Evolutionary conservation across 352 stramenopile species (phyloP), one percentile per base, ranked within the genome.

Genomic region (Globisporangium cederbergense): DNA sequence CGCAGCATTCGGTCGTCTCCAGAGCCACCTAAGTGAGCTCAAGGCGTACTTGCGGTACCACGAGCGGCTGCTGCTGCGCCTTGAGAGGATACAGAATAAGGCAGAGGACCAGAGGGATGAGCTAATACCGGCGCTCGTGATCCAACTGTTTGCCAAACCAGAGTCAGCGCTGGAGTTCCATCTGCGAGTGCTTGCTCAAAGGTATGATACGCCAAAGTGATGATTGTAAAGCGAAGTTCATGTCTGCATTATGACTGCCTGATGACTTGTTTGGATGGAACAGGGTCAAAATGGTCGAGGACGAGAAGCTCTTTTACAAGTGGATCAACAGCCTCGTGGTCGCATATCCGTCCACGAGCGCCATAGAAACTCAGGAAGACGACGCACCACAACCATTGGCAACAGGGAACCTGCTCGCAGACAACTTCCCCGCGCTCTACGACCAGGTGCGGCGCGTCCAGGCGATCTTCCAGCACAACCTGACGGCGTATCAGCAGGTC

Each of bases 221-320:
- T n/a, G 53, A 34, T 25, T 25, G 22, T 25, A 25, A 25, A 25
- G 22, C 22, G 20, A 46, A 47, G 25, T 14, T 18, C 14, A 22
- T 40, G 28, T 20, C 45, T 13, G 20, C 1, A 30, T 20, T 4
- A 22, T 30, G 20, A n/a, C 0, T 64, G 16, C 10, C 6, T 42
- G 36, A 16, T 55, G 22, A 36, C 18, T 45, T 25, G 9, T n/a
- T 34, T 32, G 22, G n/a, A 18, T 49, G 57, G n/a, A n/a, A 25
- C 50, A 85, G 75, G 34, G 42, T 91, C 7, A 70, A 88, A 60
- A 81, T 89, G 71, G 54, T 81, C 16, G 72, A 86, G 43, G 71
- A 90, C 34, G 78, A 91, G 65, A 72, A 75, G 42, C 57, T 83
- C 9, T 88, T 90, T 16, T 89, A 88, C 74, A 89, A 90, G 66